phyloP scores from a whole-genome alignment of 192 early-diverging fungal species.

The Coemansia sp. region DNA sequence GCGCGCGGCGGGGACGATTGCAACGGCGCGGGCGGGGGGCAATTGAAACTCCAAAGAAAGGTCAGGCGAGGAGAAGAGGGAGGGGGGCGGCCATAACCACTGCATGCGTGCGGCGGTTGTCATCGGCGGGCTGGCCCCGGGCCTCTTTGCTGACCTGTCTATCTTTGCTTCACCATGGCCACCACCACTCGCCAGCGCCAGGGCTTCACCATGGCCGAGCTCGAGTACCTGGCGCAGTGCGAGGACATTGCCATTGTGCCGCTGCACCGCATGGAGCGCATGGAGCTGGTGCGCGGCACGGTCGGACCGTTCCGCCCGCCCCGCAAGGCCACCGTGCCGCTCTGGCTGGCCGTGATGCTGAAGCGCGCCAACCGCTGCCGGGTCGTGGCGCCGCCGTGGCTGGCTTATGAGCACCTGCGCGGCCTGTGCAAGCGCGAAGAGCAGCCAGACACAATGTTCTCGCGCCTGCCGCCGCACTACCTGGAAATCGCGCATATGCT shows the following conservation, averaged over 20 bases:
- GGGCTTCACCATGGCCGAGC: slow-evolving; percentile 69
- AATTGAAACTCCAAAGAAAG: no score
- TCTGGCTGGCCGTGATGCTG: slow-evolving; percentile 83
- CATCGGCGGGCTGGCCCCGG: no score
- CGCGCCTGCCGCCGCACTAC: slow-evolving; percentile 70
- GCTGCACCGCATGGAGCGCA: slow-evolving; percentile 57
- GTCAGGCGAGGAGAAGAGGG: no score
- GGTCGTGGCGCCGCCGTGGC: slow-evolving; percentile 76
- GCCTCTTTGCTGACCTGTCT: neutral
- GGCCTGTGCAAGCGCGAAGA: slow-evolving; percentile 65
- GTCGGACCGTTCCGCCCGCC: slow-evolving; percentile 79
- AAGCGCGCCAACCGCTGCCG: slow-evolving; percentile 78
- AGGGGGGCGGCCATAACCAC: no score
- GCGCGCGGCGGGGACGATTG: no score
- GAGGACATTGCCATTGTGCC: slow-evolving; percentile 72
- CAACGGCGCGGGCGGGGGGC: no score
- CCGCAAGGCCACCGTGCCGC: slow-evolving; percentile 64
- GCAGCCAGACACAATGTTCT: slow-evolving; percentile 55
- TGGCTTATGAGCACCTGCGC: slow-evolving; percentile 65
- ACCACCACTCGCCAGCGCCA: slow-evolving; percentile 29
- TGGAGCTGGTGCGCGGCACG: slow-evolving; percentile 75
- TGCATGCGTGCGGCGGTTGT: no score
- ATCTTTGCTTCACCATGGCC: slow-evolving; percentile 32
- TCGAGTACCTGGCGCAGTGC: slow-evolving; percentile 83
- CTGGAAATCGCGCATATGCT: slow-evolving; percentile 78